phyloP scores from a whole-genome alignment of 257 asterid genomes.

The Linaria vulgaris region DNA sequence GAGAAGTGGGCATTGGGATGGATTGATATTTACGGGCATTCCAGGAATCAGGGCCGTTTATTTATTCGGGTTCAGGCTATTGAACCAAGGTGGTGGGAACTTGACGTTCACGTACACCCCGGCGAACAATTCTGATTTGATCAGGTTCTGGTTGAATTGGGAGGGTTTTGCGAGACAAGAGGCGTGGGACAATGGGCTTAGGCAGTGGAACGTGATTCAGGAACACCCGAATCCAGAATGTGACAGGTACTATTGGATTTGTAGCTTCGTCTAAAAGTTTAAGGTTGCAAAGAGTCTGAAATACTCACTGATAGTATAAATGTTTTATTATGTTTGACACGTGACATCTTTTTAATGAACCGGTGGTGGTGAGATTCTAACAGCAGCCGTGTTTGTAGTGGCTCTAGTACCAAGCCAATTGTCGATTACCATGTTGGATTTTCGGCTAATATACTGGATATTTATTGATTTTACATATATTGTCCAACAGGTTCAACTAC shows the following conservation, averaged over 20 bases:
- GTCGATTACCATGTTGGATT: too few relatives aligned
- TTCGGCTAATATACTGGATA: too few relatives aligned
- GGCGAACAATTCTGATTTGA: conserved; percentile 26
- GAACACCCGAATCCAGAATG: conserved; percentile 50
- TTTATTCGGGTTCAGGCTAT: conserved; percentile 49
- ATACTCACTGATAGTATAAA: too few relatives aligned
- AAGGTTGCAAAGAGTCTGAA: too few relatives aligned
- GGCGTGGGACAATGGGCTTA: conserved; percentile 34
- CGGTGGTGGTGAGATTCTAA: too few relatives aligned
- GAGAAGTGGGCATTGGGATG: conserved; percentile 80
- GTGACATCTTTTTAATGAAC: too few relatives aligned
- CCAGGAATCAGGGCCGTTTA: conserved; percentile 33
- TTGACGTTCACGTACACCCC: conserved; percentile 39
- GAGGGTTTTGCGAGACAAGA: conserved; percentile 51
- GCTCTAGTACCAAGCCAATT: too few relatives aligned
- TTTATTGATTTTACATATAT: too few relatives aligned
- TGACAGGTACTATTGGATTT: conserved; percentile 20
- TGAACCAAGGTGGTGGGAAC: conserved; percentile 25
- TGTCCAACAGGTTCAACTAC: conserved; percentile 30
- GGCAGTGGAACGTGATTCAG: conserved; percentile 45
- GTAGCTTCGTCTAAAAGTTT: too few relatives aligned
- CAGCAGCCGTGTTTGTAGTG: too few relatives aligned
- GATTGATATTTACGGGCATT: conserved; percentile 50
- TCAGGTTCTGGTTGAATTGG: conserved; percentile 42
- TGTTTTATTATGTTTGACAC: too few relatives aligned